Conservation (phyloP, 1,139 yeast species). For the Blastobotrys ciferrii region DNA sequence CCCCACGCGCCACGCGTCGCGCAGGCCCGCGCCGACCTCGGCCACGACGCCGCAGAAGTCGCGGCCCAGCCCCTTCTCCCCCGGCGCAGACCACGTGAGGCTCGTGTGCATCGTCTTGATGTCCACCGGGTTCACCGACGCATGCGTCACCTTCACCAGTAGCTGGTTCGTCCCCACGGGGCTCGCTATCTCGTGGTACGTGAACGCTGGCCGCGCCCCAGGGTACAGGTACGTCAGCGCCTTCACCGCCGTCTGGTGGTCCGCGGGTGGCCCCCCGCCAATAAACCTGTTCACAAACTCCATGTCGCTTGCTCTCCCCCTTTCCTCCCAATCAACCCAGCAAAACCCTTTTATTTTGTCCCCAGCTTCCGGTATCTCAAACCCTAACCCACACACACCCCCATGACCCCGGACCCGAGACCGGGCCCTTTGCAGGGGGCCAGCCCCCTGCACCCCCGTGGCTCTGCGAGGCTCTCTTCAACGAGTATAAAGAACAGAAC, state of each 20-base stretch:
- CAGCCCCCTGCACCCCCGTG: too few relatives aligned
- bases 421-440: too few relatives aligned
- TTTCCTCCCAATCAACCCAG: too few relatives aligned
- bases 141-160: constrained; percentile 57
- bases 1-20: constrained; percentile 42
- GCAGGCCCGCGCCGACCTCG: constrained; percentile 48
- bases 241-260: constrained; percentile 22
- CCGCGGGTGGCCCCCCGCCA: background rate
- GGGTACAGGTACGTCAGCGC: constrained; percentile 27
- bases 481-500: too few relatives aligned
- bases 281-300: background rate
- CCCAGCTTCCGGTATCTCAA: background rate
- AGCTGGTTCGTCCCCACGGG: constrained; percentile 48
- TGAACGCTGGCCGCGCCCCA: constrained; percentile 28
- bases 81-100: constrained; percentile 38
- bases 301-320: too few relatives aligned
- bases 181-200: constrained; percentile 42
- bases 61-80: constrained; percentile 58
- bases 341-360: too few relatives aligned
- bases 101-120: constrained; percentile 46
- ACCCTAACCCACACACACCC: too few relatives aligned
- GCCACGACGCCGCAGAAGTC: constrained; percentile 68
- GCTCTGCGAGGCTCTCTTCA: too few relatives aligned
- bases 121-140: constrained; percentile 71
- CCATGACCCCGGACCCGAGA: too few relatives aligned